Evolutionary conservation across 1,284 basidiomycete species (phyloP).

Genomic region (Trichosporon sp.): DNA sequence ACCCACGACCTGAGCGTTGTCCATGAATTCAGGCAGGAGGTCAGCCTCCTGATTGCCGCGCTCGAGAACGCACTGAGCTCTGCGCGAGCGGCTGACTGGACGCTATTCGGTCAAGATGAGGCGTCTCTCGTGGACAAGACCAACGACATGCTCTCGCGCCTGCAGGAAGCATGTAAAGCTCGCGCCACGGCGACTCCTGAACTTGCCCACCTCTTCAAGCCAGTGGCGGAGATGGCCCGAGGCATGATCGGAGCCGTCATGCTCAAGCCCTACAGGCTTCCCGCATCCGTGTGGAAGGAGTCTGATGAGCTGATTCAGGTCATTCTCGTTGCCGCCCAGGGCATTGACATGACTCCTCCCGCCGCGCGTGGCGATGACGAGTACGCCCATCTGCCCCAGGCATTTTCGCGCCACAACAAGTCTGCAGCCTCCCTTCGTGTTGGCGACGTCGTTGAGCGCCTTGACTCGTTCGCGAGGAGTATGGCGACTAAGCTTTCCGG

Average conservation of each 20-base stretch:
- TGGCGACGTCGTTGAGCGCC: constrained; percentile 33
- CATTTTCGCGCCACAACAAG: constrained; percentile 25
- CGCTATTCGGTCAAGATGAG: constrained; percentile 29
- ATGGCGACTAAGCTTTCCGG: constrained; percentile 15
- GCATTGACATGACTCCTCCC: constrained; percentile 46
- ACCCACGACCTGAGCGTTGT: constrained; percentile 23
- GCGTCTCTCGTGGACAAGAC: constrained; percentile 13
- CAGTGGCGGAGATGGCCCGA: constrained; percentile 54
- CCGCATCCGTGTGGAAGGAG: constrained; percentile 25
- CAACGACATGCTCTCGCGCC: constrained; percentile 7
- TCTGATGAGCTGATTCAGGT: constrained; percentile 56
- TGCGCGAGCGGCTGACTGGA: constrained; percentile 18
- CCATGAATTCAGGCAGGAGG: constrained; percentile 29
- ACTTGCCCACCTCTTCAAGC: constrained; percentile 52
- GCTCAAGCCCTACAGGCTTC: constrained; percentile 2
- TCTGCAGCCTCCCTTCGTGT: constrained; percentile 33
- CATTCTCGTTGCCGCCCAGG: constrained; percentile 61
- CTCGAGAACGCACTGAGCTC: constrained; percentile 22
- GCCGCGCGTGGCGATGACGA: constrained; percentile 32
- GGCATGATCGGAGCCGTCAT: constrained; percentile 7
- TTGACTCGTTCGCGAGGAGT: constrained; percentile 23
- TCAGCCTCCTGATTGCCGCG: constrained; percentile 18
- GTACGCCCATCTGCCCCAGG: constrained; percentile 33
- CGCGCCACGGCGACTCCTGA: constrained; percentile 40
- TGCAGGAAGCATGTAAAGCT: background rate